Evolutionary conservation across 495 filamentous ascomycete genomes (phyloP).

Genomic region (Daldinia loculata): DNA sequence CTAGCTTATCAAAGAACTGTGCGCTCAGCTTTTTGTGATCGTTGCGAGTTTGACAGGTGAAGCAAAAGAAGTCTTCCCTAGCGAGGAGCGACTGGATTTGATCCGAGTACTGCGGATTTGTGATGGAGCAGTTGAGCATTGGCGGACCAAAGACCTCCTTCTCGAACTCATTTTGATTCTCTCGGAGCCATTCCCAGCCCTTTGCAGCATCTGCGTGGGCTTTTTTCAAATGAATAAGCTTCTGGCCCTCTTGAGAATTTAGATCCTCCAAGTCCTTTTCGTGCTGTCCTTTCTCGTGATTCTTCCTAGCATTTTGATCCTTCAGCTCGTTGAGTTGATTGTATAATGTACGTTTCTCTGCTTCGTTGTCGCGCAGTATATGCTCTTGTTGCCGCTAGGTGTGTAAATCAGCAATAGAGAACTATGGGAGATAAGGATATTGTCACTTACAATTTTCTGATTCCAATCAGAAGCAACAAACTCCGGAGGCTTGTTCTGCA

Average conservation of each 20-base stretch:
- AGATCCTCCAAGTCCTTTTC: conserved; percentile 65
- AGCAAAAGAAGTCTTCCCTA: conserved; percentile 69
- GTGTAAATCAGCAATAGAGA: conserved; percentile 2
- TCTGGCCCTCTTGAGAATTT: conserved; percentile 80
- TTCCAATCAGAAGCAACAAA: conserved; percentile 63
- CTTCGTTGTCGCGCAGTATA: conserved; percentile 53
- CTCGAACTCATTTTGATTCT: conserved; percentile 76
- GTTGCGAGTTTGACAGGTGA: conserved; percentile 75
- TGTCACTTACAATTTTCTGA: conserved; percentile 60
- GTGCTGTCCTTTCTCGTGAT: conserved; percentile 40
- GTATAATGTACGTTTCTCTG: conserved; percentile 46
- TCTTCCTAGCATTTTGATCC: conserved; percentile 37
- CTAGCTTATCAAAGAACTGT: conserved; percentile 62
- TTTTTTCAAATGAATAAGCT: conserved; percentile 67
- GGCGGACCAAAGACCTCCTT: conserved; percentile 87
- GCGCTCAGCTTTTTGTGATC: conserved; percentile 77
- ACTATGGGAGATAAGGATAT: background rate
- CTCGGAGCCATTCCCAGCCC: conserved; percentile 82
- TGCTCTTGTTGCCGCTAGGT: conserved; percentile 59
- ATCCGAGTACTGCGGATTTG: conserved; percentile 75
- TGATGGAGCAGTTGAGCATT: conserved; percentile 81
- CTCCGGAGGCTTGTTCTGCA: conserved; percentile 56
- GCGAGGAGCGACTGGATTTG: conserved; percentile 76
- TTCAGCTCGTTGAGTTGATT: conserved; percentile 46
- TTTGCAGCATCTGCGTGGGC: conserved; percentile 67